phyloP scores from a whole-genome alignment of 2,329 filamentous ascomycete species.

The Cercospora sp. region DNA sequence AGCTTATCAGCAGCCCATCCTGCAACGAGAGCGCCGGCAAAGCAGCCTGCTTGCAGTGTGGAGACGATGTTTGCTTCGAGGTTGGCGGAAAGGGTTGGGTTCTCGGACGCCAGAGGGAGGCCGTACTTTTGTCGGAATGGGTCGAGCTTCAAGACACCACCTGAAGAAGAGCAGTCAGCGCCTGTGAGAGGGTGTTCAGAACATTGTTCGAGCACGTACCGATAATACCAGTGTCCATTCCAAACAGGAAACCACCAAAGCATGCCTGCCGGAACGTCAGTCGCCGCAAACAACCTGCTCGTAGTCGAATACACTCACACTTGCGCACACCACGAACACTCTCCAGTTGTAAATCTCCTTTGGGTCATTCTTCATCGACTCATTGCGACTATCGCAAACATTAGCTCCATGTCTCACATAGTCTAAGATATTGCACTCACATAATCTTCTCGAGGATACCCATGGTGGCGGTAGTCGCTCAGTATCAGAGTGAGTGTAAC shows the following conservation, averaged over 20 bases:
- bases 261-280: conserved; percentile 45
- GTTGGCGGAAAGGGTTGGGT: conserved; percentile 24
- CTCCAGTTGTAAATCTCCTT: conserved; percentile 70
- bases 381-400: conserved; percentile 53
- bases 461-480: conserved; percentile 9
- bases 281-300: conserved; percentile 40
- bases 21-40: conserved; percentile 69
- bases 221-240: conserved; percentile 67
- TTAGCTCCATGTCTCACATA: not conserved
- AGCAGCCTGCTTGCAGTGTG: conserved; percentile 71
- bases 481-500: not conserved
- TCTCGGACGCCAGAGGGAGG: conserved; percentile 40
- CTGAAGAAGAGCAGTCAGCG: not conserved
- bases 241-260: conserved; percentile 69
- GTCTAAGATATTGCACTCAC: not conserved
- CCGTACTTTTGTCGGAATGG: conserved; percentile 60
- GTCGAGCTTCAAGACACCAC: conserved; percentile 63
- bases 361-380: conserved; percentile 68
- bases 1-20: conserved; percentile 69
- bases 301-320: conserved; percentile 48
- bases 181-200: not conserved
- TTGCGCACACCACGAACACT: conserved; percentile 62
- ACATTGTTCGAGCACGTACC: conserved; percentile 30
- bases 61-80: conserved; percentile 61
- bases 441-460: conserved; percentile 19